A percentile compares a stretch with the other conserved stretches of the same genome.
phyloP scores from a whole-genome alignment of 2,329 filamentous ascomycete species.

The Venturia aucupariae region DNA sequence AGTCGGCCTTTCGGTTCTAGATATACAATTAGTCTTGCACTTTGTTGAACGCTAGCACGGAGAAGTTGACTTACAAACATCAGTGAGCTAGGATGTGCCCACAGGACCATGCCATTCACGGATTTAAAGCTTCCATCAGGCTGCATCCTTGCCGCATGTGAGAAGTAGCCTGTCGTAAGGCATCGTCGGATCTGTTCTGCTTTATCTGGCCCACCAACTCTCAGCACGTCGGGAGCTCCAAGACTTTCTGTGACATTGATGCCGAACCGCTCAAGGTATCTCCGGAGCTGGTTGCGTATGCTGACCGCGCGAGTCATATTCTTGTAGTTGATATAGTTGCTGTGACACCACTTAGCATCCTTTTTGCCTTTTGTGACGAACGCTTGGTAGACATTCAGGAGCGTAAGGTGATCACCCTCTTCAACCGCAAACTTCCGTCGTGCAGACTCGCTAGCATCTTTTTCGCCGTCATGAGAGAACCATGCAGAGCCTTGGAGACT shows the following conservation, averaged over 20 bases:
- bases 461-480: constrained; percentile 70
- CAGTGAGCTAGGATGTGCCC: constrained; percentile 84
- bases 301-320: constrained; percentile 72
- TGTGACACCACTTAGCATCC: constrained; percentile 76
- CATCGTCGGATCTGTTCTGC: constrained; percentile 74
- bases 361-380: constrained; percentile 78
- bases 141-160: constrained; percentile 89
- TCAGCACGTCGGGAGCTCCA: constrained; percentile 27
- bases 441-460: constrained; percentile 63
- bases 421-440: constrained; percentile 79
- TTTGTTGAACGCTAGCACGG: not conserved
- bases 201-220: constrained; percentile 36
- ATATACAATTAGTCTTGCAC: constrained; percentile 8
- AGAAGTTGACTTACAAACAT: constrained; percentile 58
- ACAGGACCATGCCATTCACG: constrained; percentile 68
- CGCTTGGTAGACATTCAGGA: constrained; percentile 86
- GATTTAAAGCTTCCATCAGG: constrained; percentile 83
- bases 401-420: constrained; percentile 86
- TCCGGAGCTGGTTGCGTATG: constrained; percentile 75
- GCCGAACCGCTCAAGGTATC: constrained; percentile 79
- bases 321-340: constrained; percentile 82
- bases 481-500: constrained; percentile 75
- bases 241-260: constrained; percentile 58
- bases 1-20: constrained; percentile 82
- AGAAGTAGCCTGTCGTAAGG: constrained; percentile 83